Evolutionary conservation across 306 rosid genomes (phyloP), one percentile per base, ranked within the genome.

Genomic region (Ochetophila trinervis): DNA sequence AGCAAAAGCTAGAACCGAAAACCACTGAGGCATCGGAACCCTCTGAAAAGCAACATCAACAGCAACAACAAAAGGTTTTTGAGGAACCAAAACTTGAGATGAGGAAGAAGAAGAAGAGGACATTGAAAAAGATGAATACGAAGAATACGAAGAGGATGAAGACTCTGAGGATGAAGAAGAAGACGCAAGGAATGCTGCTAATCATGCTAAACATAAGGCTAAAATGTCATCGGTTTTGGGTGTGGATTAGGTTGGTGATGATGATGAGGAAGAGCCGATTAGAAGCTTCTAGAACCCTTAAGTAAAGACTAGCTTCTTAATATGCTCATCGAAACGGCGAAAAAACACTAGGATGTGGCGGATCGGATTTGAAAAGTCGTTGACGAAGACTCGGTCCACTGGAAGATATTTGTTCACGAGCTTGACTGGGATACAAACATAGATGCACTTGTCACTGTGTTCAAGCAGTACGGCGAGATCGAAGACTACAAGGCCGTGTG

Each of bases 401-500:
- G 98, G 45, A 92, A 92, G 53, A 92, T 92, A 32, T 92, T 89
- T 27, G 96, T 92, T 3, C 96, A 89, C 48, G 98, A 96, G 12
- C 84, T 92, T 0, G 95, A 96, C 0, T 92, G 98, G 98, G 98
- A 92, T 71, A 89, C 98, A 4, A 89, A 73, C 30, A 77, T 93
- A 0, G 89, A 81, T 20, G 86, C 93, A 58, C 83, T 92, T 27
- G 68, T 64, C 52, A 49, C 2, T 20, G 95, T 81, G 12, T 92
- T 92, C 53, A 75, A 69, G 12, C 84, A 89, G 67, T 92, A 75
- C 65, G 98, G 95, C 1, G 93, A 81, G 71, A 85, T 92, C 62
- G 98, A 92, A 76, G 98, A 92, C 35, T 89, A 93, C 75, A 92
- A 87, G 76, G 96, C 98, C 1, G 98, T 92, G 2, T 76, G 83